A percentile compares a stretch with the other conserved stretches of the same genome.
Conservation (phyloP, 2,329 filamentous ascomycete genomes). For the Ophiostoma montium region DNA sequence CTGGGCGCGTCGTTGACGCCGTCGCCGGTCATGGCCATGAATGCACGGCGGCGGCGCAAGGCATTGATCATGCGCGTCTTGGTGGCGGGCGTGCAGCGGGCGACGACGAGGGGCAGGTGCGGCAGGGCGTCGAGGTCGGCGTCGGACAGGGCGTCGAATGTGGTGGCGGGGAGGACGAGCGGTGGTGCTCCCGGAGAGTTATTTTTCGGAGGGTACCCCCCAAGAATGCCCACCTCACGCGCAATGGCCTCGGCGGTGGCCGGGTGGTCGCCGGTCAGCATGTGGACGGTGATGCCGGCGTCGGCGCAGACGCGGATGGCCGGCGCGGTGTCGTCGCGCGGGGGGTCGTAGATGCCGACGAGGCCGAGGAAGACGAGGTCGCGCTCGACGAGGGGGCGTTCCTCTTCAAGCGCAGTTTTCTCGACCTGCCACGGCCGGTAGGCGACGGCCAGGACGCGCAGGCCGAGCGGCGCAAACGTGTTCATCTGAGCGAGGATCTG, state of each 20-base stretch:
- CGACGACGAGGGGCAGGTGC: constrained; percentile 66
- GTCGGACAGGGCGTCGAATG: constrained; percentile 67
- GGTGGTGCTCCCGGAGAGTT: constrained; percentile 47
- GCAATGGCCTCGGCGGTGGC: constrained; percentile 69
- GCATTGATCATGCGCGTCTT: constrained; percentile 89
- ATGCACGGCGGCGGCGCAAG: constrained; percentile 59
- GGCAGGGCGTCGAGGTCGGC: constrained; percentile 62
- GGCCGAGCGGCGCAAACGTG: constrained; percentile 48
- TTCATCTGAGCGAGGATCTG: constrained; percentile 40
- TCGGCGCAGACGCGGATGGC: constrained; percentile 56
- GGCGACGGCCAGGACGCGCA: constrained; percentile 58
- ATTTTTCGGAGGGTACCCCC: no score
- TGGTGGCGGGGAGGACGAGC: constrained; percentile 60
- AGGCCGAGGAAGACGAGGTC: constrained; percentile 65
- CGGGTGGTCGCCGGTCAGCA: constrained; percentile 74
- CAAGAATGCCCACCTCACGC: constrained; percentile 63
- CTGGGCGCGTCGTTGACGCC: constrained; percentile 80
- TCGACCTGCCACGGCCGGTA: constrained; percentile 47
- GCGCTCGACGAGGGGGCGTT: constrained; percentile 49
- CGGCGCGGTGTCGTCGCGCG: constrained; percentile 62
- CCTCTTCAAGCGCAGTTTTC: no score
- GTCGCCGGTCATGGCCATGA: constrained; percentile 80
- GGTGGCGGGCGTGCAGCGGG: constrained; percentile 70
- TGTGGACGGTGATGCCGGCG: constrained; percentile 67
- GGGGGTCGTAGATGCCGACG: constrained; percentile 75